Percentiles rank a stretch among this genome's conserved stretches.
phyloP scores from a whole-genome alignment of 208 protist genomes.

The Acanthamoeba lenticulata region DNA sequence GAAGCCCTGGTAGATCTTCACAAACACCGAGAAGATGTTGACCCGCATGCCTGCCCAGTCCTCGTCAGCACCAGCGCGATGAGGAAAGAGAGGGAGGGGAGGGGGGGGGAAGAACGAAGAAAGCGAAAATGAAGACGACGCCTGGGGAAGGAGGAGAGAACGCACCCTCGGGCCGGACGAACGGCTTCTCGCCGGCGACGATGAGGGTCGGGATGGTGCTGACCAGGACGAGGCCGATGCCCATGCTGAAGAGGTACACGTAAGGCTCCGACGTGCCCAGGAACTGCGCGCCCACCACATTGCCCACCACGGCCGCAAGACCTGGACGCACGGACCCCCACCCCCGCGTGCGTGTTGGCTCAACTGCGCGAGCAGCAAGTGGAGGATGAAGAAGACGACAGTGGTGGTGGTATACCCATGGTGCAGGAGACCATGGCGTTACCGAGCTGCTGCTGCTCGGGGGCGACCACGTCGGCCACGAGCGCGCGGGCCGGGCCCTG shows the following conservation, averaged over 20 bases:
- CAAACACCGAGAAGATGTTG: conserved; percentile 67
- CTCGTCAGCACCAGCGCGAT: neutral
- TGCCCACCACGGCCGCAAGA: conserved; percentile 72
- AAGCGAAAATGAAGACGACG: neutral
- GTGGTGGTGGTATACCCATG: conserved; percentile 67
- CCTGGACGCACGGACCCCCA: neutral
- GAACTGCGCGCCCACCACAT: conserved; percentile 72
- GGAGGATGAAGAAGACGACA: neutral
- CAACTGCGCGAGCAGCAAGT: neutral
- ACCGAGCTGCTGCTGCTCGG: conserved; percentile 75
- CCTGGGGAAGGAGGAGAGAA: neutral
- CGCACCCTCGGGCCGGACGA: conserved; percentile 16
- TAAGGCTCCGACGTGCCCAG: conserved; percentile 18
- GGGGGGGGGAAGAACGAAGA: neutral
- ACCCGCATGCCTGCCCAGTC: conserved; percentile 11
- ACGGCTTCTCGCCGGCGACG: conserved; percentile 72
- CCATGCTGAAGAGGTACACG: conserved; percentile 75
- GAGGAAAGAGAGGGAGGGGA: neutral
- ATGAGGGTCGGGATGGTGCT: conserved; percentile 76
- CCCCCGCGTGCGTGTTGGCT: neutral
- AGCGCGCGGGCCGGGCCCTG: conserved; percentile 76
- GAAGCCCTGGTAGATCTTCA: conserved; percentile 73
- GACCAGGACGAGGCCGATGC: conserved; percentile 66
- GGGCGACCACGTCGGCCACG: conserved; percentile 72
- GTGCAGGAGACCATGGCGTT: conserved; percentile 75